Evolutionary conservation across 495 filamentous ascomycete species (phyloP).

Genomic region (Penicillium simplicissimum): DNA sequence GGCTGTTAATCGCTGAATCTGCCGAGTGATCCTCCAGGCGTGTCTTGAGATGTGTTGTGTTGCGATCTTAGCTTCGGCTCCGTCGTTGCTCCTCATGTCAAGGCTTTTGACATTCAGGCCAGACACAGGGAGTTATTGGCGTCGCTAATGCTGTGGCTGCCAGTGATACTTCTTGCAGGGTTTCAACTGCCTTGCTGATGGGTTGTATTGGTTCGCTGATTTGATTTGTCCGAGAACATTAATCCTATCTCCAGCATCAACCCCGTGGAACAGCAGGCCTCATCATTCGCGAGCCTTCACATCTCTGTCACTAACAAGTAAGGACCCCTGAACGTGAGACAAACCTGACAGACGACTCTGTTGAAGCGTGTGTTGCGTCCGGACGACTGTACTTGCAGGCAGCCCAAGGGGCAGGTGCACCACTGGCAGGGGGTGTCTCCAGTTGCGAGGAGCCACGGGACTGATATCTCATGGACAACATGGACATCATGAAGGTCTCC

Average conservation of each 20-base stretch:
- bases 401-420: not conserved
- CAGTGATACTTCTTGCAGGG: not conserved
- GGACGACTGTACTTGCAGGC: not conserved
- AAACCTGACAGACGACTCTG: not conserved
- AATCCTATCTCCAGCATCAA: not conserved
- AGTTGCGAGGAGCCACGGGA: not conserved
- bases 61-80: not conserved
- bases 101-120: not conserved
- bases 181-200: not conserved
- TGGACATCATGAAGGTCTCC: not conserved
- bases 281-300: not conserved
- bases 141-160: not conserved
- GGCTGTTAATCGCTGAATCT: not conserved
- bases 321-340: not conserved
- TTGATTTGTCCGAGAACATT: not conserved
- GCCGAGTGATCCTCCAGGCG: not conserved
- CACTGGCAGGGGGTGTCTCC: not conserved
- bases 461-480: not conserved
- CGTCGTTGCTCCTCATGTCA: not conserved
- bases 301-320: not conserved
- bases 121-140: not conserved
- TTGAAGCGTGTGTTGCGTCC: not conserved
- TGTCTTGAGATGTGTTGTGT: not conserved
- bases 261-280: not conserved
- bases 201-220: not conserved